Conservation (phyloP, 495 filamentous ascomycete genomes). For the Daldinia childiae region DNA sequence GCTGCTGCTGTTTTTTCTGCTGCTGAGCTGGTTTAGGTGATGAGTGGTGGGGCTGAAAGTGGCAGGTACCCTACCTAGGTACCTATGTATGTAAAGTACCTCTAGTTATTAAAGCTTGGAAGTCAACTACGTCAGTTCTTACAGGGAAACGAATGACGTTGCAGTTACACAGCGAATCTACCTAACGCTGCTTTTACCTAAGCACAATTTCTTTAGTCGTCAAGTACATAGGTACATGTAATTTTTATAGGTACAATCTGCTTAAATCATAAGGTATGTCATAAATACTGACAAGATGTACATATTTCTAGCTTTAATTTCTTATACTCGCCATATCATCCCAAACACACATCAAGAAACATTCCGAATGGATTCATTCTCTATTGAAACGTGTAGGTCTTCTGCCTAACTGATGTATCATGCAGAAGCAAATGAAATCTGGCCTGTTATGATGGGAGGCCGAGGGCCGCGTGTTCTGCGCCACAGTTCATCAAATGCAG, state of each 20-base stretch:
- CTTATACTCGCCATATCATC: neutral
- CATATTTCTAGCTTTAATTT: neutral
- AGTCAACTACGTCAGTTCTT: conserved; percentile 41
- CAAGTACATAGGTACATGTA: too few relatives aligned
- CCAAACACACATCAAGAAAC: neutral
- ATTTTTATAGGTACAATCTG: too few relatives aligned
- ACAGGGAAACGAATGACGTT: conserved; percentile 34
- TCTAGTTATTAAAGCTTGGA: conserved; percentile 24
- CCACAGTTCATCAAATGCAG: conserved; percentile 10
- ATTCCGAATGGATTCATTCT: neutral
- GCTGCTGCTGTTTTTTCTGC: conserved; percentile 16
- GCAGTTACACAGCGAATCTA: conserved; percentile 11
- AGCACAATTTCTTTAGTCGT: too few relatives aligned
- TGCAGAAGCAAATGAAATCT: conserved; percentile 25
- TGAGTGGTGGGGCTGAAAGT: conserved; percentile 32
- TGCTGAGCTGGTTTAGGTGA: conserved; percentile 22
- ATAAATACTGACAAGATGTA: neutral
- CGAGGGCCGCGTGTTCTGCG: conserved; percentile 22
- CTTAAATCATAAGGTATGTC: neutral
- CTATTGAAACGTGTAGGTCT: neutral
- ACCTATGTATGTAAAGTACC: too few relatives aligned
- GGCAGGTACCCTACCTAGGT: neutral
- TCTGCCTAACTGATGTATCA: conserved; percentile 5
- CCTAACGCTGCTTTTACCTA: conserved; percentile 9
- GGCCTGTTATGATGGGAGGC: conserved; percentile 21